Evolutionary conservation across 1,139 yeast species (phyloP).

Genomic region (Hemisphaericaspora xylanilytica): DNA sequence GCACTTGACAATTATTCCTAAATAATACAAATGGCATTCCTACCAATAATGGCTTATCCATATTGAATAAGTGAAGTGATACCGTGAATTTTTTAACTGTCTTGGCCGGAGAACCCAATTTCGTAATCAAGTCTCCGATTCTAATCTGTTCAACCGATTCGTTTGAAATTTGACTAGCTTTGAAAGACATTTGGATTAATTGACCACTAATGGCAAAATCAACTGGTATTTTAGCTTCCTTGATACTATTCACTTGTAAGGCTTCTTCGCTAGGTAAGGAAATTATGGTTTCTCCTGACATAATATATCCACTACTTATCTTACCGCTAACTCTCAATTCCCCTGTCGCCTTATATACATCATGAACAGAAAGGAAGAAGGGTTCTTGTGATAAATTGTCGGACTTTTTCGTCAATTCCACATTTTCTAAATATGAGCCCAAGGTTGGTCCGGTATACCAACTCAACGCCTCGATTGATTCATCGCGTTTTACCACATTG

Average conservation of each 20-base stretch:
- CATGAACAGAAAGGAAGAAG: constrained; percentile 53
- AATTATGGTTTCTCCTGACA: constrained; percentile 69
- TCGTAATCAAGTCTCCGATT: constrained; percentile 72
- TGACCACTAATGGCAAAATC: constrained; percentile 68
- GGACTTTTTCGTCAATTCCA: constrained; percentile 21
- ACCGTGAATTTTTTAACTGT: constrained; percentile 54
- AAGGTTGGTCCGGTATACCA: constrained; percentile 75
- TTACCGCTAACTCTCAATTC: constrained; percentile 64
- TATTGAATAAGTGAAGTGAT: constrained; percentile 63
- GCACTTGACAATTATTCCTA: constrained; percentile 75
- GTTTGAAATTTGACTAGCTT: constrained; percentile 37
- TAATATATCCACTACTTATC: constrained; percentile 70
- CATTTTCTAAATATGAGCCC: constrained; percentile 51
- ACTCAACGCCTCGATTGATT: constrained; percentile 26
- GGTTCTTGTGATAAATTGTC: constrained; percentile 29
- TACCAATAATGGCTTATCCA: constrained; percentile 70
- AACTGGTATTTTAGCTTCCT: constrained; percentile 23
- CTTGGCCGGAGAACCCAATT: constrained; percentile 44
- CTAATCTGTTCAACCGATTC: constrained; percentile 51
- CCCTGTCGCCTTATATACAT: constrained; percentile 31
- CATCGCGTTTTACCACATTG: constrained; percentile 59
- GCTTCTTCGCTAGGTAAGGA: constrained; percentile 52
- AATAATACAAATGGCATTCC: constrained; percentile 84
- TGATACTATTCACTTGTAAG: constrained; percentile 34
- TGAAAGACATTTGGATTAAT: constrained; percentile 58